Conservation (phyloP, 768 basidiomycete genomes). For the Pleurotus tuoliensis region DNA sequence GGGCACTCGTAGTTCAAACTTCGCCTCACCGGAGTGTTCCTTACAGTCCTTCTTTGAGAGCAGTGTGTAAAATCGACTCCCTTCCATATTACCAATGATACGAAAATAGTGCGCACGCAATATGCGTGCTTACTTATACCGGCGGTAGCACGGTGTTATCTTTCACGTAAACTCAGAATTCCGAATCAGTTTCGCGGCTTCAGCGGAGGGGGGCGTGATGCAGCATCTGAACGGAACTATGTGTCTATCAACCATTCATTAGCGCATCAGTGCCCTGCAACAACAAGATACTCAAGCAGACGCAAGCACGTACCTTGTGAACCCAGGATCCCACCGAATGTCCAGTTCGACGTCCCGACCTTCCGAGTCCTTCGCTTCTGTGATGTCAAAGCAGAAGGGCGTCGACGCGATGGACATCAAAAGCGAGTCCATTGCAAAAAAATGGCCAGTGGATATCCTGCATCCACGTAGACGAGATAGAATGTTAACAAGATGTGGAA, state of each 20-base stretch:
- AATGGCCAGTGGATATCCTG: slow-evolving; percentile 56
- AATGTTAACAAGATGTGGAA: not conserved
- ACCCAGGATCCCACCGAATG: slow-evolving; percentile 50
- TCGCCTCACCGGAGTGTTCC: too few relatives aligned
- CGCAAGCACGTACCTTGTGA: slow-evolving; percentile 47
- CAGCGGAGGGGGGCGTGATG: slow-evolving; percentile 46
- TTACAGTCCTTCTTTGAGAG: too few relatives aligned
- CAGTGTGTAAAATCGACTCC: too few relatives aligned
- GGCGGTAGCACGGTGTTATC: too few relatives aligned
- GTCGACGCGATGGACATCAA: slow-evolving; percentile 14
- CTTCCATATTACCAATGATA: too few relatives aligned
- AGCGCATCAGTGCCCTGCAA: not conserved
- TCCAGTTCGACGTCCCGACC: slow-evolving; percentile 45
- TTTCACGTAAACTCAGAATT: not conserved
- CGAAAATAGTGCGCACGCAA: too few relatives aligned
- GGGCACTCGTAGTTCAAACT: too few relatives aligned
- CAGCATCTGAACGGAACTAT: slow-evolving; percentile 45
- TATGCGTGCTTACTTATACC: too few relatives aligned
- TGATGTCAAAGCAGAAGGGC: slow-evolving; percentile 14
- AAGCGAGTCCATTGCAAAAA: slow-evolving; percentile 57
- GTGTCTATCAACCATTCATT: slow-evolving; percentile 23
- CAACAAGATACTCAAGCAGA: not conserved
- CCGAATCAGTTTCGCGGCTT: slow-evolving; percentile 31
- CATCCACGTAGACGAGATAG: slow-evolving; percentile 12
- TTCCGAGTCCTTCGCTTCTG: slow-evolving; percentile 35